Evolutionary conservation across 2,329 filamentous ascomycete genomes (phyloP).

Genomic region (Fusarium sp.): DNA sequence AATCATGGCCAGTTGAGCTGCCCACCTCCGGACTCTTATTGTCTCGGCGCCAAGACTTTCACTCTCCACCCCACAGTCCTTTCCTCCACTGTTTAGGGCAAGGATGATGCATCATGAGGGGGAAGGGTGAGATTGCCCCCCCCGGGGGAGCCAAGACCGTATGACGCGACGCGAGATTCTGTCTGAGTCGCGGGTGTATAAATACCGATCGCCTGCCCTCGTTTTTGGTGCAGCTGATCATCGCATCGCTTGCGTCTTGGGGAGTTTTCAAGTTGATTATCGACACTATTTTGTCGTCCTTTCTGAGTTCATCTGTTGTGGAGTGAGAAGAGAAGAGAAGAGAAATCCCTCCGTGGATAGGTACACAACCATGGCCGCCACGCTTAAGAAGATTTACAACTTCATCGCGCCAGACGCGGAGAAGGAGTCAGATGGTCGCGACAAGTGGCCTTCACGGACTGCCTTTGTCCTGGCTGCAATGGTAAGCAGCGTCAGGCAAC

Average conservation of each 20-base stretch:
- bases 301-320: neutral
- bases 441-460: neutral
- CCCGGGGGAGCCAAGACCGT: neutral
- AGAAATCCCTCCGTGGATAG: neutral
- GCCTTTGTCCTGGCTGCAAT: neutral
- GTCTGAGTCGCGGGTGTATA: neutral
- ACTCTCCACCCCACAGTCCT: neutral
- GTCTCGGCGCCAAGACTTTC: neutral
- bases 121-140: neutral
- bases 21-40: neutral
- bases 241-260: too few species aligned
- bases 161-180: neutral
- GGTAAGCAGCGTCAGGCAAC: neutral
- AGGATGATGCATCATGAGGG: neutral
- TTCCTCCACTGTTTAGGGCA: neutral
- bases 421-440: neutral
- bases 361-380: neutral
- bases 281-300: neutral
- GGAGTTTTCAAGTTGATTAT: too few species aligned
- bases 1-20: neutral
- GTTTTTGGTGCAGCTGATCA: neutral
- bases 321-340: neutral
- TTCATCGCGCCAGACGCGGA: neutral
- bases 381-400: neutral
- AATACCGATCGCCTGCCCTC: neutral